Base-by-base conservation (phyloP, 768 basidiomycete genomes). In the Tylopilus cervinicoccineus region DNA sequence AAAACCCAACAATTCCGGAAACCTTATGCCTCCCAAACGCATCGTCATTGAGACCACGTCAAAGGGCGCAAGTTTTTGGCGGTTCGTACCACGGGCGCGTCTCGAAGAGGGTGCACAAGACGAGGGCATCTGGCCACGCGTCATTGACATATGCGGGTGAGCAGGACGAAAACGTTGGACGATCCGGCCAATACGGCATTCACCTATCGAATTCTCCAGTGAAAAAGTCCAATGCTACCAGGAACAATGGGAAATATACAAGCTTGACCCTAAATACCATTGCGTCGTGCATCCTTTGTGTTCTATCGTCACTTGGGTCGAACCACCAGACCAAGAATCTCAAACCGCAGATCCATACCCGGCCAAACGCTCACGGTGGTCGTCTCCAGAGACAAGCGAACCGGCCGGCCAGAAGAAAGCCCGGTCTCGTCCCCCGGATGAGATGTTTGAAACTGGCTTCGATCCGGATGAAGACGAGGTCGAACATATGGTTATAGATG, bases 161-260 rank as follows among this genome's bases (percentile, higher is more conserved):
- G 81, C 63, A 43, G 22, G 24, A 24, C 27, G 40, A 44, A 48
- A 45, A 29, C 32, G 14, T 43, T 44, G 42, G 27, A 48, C 32
- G 40, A 38, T 41, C 32, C 38, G 23, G 37, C 17, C 31, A 50
- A 39, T 33, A 34, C 41, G 47, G 8, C 39, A 43, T 47, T 54
- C 48, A 56, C 52, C 41, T 1, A 41, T 53, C 37, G 23, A 56
- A 51, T 50, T 47, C 51, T 32, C 22, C 52, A 84, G 83, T 10
- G 68, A 77, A 65, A 61, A 64, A 1, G 65, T 77, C 44, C 63
- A 76, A 49, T 77, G 77, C 60, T 76, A 78, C 17, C 84, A 85
- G 61, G 86, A 90, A 29, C 87, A 89, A 63, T 91, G 88, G 88
- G 88, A 91, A 52, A 81, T 90, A 24, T 84, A 89, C 69, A 90